phyloP scores from a whole-genome alignment of 768 basidiomycete species.

The Infundibulicybe gibba region DNA sequence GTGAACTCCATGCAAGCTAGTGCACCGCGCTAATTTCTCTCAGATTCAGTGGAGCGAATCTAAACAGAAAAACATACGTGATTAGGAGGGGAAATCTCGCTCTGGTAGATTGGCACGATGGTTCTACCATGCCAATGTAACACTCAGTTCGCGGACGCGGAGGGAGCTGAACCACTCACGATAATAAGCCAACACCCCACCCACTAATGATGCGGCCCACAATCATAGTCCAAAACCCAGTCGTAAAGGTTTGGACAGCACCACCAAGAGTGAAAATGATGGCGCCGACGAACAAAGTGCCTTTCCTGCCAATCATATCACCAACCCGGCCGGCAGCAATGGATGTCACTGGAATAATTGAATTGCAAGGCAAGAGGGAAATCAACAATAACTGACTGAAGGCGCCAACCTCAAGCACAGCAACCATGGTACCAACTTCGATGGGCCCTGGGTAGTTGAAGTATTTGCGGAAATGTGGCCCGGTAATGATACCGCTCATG shows the following conservation, averaged over 20 bases:
- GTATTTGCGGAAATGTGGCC: constrained; percentile 76
- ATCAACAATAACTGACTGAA: constrained; percentile 52
- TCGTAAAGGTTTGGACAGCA: constrained; percentile 69
- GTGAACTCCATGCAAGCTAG: constrained; percentile 96
- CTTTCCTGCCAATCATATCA: constrained; percentile 70
- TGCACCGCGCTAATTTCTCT: constrained; percentile 64
- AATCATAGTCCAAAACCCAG: constrained; percentile 30
- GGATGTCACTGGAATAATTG: constrained; percentile 63
- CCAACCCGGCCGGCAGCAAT: constrained; percentile 81
- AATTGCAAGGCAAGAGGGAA: neutral
- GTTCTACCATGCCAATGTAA: constrained; percentile 47
- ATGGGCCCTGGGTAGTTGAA: constrained; percentile 76
- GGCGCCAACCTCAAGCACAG: constrained; percentile 91
- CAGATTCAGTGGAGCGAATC: neutral
- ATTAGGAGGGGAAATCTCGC: constrained; percentile 90
- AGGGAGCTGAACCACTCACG: constrained; percentile 39
- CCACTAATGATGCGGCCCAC: constrained; percentile 68
- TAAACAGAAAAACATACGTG: constrained; percentile 50
- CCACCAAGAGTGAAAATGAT: constrained; percentile 74
- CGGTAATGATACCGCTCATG: constrained; percentile 91
- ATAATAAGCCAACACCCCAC: constrained; percentile 70
- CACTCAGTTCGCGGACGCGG: neutral
- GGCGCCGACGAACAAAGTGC: constrained; percentile 72
- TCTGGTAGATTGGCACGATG: constrained; percentile 94
- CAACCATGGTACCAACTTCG: constrained; percentile 91